These are phyloP conservation scores for Bathelium albidoporum DNA, from an alignment of 495 filamentous ascomycete species.

Conservation along the genomic window DNA sequence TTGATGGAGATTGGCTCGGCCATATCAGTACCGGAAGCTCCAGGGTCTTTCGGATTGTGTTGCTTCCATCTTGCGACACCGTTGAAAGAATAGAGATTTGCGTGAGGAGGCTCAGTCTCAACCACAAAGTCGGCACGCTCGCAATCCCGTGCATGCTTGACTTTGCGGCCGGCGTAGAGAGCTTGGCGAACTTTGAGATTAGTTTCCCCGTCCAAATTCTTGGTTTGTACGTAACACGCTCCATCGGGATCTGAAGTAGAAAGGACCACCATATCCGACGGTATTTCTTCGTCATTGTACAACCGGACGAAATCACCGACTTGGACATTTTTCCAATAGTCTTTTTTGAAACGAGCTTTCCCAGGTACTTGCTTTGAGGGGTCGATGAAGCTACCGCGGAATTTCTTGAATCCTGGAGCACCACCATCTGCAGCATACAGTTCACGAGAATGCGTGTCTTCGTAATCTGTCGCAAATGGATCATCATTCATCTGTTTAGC, in stretches of 20 bases:
- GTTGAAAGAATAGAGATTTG: conserved; percentile 89
- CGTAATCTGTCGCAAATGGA: conserved; percentile 23
- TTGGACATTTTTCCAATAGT: conserved; percentile 90
- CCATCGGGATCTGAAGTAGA: conserved; percentile 92
- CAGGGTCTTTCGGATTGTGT: conserved; percentile 48
- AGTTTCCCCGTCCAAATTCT: conserved; percentile 95
- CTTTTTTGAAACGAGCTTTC: conserved; percentile 74
- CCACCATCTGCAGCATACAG: background rate
- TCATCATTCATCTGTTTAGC: conserved; percentile 18
- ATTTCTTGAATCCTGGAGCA: conserved; percentile 16
- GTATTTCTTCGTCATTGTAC: conserved; percentile 92
- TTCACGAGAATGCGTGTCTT: background rate
- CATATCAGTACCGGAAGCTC: conserved; percentile 58
- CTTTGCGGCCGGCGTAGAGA: conserved; percentile 67
- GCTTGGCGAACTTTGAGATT: conserved; percentile 94
- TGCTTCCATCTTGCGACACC: conserved; percentile 83
- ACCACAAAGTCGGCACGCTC: conserved; percentile 78
- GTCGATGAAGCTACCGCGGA: conserved; percentile 58
- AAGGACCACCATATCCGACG: conserved; percentile 90
- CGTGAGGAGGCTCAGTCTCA: conserved; percentile 83
- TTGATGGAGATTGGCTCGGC: conserved; percentile 89
- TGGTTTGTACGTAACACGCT: conserved; percentile 95
- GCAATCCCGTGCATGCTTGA: conserved; percentile 87
- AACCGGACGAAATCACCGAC: conserved; percentile 96
- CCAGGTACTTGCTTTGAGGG: conserved; percentile 46